These are phyloP conservation scores for Bryum argenteum DNA, from an alignment of 225 moss, liverwort and hornwort species.

Conservation along the genomic window DNA sequence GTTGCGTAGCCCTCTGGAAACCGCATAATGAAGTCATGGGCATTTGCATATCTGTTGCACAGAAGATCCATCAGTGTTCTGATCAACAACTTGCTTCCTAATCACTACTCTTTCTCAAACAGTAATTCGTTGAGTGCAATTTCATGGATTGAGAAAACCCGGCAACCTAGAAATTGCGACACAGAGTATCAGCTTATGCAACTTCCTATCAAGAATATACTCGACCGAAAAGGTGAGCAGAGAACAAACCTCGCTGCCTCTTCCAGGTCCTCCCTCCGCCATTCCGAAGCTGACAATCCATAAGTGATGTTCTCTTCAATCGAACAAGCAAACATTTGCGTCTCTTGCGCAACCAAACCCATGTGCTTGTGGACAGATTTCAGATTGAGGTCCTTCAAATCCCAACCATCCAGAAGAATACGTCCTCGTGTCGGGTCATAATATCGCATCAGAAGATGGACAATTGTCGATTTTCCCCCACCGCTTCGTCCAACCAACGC, in stretches of 20 bases:
- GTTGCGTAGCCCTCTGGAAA: constrained; percentile 97
- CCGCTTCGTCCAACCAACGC: constrained; percentile 97
- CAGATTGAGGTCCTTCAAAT: constrained; percentile 79
- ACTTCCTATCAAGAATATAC: not conserved
- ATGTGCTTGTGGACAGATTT: constrained; percentile 97
- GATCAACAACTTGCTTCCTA: not conserved
- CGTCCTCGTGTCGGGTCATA: constrained; percentile 84
- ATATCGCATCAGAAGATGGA: constrained; percentile 97
- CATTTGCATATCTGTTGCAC: constrained; percentile 72
- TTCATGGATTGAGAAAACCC: not conserved
- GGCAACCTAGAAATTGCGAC: not conserved
- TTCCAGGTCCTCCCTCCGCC: constrained; percentile 67
- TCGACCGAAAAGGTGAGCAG: not conserved
- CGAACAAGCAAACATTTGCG: constrained; percentile 99
- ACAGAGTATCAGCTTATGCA: not conserved
- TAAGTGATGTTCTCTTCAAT: constrained; percentile 98
- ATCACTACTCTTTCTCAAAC: no score
- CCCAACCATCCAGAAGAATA: constrained; percentile 88
- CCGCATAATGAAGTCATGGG: constrained; percentile 93
- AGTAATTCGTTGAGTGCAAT: not conserved
- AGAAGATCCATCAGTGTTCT: not conserved
- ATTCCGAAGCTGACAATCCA: constrained; percentile 57
- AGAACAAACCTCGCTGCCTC: constrained; percentile 70
- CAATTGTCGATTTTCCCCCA: constrained; percentile 97
- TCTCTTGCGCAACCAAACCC: constrained; percentile 98